Base-by-base conservation (phyloP, 495 filamentous ascomycete species). In the Aspergillus cristatus region DNA sequence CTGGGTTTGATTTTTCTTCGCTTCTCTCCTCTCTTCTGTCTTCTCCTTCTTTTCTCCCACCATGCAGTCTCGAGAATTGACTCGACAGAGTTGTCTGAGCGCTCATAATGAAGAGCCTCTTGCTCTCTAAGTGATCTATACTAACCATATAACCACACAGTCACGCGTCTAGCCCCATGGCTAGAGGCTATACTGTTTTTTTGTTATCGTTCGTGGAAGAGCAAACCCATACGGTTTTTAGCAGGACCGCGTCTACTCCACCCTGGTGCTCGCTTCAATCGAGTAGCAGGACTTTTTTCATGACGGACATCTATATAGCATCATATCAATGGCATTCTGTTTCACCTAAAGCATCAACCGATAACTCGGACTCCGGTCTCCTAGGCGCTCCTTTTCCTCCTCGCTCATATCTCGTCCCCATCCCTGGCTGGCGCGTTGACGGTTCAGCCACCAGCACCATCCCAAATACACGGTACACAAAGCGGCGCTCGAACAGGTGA, bases 201-300 rank as follows among this genome's bases (percentile, higher is more conserved):
- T 60, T 70, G n/a, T n/a, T n/a, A n/a, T 70, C 67, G 65, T 69
- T 70, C 63, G 67, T 71, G 67, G 67, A 52, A 71, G 58, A 71
- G 60, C 58, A 64, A 71, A 69, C 63, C 64, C 61, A 60, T 64
- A 66, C 65, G 62, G 67, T 63, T 68, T 70, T 64, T 71, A 71
- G 67, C 67, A 71, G 67, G 46, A 52, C 67, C 63, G 67, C 65
- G 67, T 71, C 67, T 69, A 71, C 65, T 71, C 67, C 67, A 71
- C 67, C 67, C 65, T 66, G 65, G 56, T 65, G 63, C 57, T 65
- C 50, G 51, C 30, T 37, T 48, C 46, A 35, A 58, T 67, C 49
- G 63, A 57, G 58, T 60, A 51, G 52, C 65, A 65, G 67, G 67
- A 70, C 67, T 70, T 51, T 63, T 66, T 63, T 53, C 60, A 67